Percentiles rank a stretch among this genome's conserved stretches.
phyloP scores from a whole-genome alignment of 164 flowering plant species.

The Berberis thunbergii region DNA sequence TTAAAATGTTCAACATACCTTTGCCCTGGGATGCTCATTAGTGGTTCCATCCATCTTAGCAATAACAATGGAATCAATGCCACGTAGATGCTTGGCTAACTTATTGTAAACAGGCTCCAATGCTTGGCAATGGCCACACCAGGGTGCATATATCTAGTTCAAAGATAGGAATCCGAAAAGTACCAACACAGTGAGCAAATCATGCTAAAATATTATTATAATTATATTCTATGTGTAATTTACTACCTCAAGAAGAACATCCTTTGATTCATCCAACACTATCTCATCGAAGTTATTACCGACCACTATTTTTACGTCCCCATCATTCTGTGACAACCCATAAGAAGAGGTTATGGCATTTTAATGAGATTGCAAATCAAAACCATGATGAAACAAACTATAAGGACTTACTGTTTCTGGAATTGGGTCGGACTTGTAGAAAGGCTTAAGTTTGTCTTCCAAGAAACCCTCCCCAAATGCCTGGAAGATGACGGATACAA shows the following conservation, averaged over 20 bases:
- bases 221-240: neutral
- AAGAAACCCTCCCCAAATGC: conserved; percentile 64
- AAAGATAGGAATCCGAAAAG: conserved; percentile 6
- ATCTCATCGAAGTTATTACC: conserved; percentile 89
- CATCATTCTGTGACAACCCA: conserved; percentile 58
- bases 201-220: neutral
- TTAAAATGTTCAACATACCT: conserved; percentile 33
- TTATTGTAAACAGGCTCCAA: conserved; percentile 89
- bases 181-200: neutral
- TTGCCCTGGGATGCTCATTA: conserved; percentile 88
- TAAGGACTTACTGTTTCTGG: conserved; percentile 67
- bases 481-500: conserved; percentile 23
- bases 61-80: conserved; percentile 70
- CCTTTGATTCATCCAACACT: conserved; percentile 94
- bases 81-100: conserved; percentile 78
- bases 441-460: conserved; percentile 82
- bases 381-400: neutral
- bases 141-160: conserved; percentile 87
- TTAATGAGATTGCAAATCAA: neutral
- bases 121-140: conserved; percentile 98
- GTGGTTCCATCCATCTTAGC: conserved; percentile 98
- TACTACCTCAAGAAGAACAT: conserved; percentile 94
- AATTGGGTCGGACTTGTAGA: conserved; percentile 88
- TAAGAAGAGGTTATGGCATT: neutral
- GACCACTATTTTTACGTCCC: conserved; percentile 82